Conservation (phyloP, 225 moss, liverwort and hornwort genomes). For the Ulota crispa region DNA sequence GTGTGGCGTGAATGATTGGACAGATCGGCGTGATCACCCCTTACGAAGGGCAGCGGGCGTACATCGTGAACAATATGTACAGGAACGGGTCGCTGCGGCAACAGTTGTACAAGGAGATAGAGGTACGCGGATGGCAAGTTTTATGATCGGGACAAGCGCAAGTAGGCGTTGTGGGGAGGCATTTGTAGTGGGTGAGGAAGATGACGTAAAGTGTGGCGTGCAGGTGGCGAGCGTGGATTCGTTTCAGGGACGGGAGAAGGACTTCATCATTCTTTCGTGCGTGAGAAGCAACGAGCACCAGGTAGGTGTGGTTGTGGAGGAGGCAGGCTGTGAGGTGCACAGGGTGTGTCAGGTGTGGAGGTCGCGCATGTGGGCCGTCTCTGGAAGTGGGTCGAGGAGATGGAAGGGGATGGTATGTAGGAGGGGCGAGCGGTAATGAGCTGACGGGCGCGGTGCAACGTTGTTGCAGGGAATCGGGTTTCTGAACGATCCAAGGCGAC, state of each 20-base stretch:
- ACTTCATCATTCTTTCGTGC: slow-evolving; percentile 97
- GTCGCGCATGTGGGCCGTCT: too few species aligned
- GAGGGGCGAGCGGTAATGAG: too few species aligned
- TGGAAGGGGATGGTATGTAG: too few species aligned
- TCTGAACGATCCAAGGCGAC: slow-evolving; percentile 88
- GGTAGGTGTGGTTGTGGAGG: slow-evolving; percentile 39
- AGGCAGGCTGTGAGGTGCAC: neutral
- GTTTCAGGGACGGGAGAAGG: slow-evolving; percentile 98
- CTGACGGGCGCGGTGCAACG: neutral
- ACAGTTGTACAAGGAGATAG: slow-evolving; percentile 97
- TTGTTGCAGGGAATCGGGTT: slow-evolving; percentile 84
- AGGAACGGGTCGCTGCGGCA: slow-evolving; percentile 93
- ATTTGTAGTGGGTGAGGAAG: too few species aligned
- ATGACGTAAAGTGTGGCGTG: slow-evolving; percentile 5
- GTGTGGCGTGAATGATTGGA: neutral
- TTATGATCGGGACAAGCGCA: neutral
- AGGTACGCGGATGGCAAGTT: slow-evolving; percentile 42
- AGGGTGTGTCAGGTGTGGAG: too few species aligned
- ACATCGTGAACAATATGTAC: slow-evolving; percentile 99
- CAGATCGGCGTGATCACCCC: slow-evolving; percentile 99
- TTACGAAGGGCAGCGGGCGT: slow-evolving; percentile 99
- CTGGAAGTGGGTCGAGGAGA: too few species aligned
- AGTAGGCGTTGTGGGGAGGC: too few species aligned
- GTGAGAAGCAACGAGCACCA: slow-evolving; percentile 99
- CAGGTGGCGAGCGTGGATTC: slow-evolving; percentile 99